Evolutionary conservation across 1,284 basidiomycete species (phyloP), one percentile per base, ranked within the genome.

Genomic region (Phellopilus nigrolimitatus): DNA sequence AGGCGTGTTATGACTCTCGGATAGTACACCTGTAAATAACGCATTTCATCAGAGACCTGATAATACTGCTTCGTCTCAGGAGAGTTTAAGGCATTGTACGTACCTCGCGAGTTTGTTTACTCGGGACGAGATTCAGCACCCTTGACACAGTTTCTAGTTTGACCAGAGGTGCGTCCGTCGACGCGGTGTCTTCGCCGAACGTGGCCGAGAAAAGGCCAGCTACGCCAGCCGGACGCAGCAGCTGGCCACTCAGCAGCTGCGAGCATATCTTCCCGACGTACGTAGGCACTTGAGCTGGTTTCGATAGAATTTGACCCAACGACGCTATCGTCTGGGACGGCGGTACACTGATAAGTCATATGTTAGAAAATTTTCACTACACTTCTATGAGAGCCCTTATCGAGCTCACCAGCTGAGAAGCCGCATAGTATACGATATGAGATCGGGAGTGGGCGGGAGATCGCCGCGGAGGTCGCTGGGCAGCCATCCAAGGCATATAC

Each of bases 401-500:
- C 31, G 28, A 21, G 33, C 45, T 24, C 9, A 86, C 83, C 74
- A 68, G 57, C 73, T 72, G 38, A 88, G 65, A 21, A 89, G 62
- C 49, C 77, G 77, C 59, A 79, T 70, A 2, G 77, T 70, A 25
- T 73, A 59, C 1, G 79, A 74, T 19, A 25, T 55, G 34, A 55
- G 21, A 28, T 47, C 31, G 4, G 12, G 22, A 12, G 42, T 13
- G 17, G 28, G 24, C 12, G 53, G 43, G 27, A 51, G 21, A 22
- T 51, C 49, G 15, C 48, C 38, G 12, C 49, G 36, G 25, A 55
- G 17, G 5, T 47, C 49, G 22, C 47, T 47, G 3, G 84, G 83
- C 3, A 86, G 68, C 86, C 87, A 90, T 2, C 82, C 87, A 3
- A 90, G 66, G 12, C 76, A 64, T 2, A 89, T 71, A 22, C 76